Base-by-base conservation (phyloP, 257 asterid genomes). In the Nicotiana undulata region DNA sequence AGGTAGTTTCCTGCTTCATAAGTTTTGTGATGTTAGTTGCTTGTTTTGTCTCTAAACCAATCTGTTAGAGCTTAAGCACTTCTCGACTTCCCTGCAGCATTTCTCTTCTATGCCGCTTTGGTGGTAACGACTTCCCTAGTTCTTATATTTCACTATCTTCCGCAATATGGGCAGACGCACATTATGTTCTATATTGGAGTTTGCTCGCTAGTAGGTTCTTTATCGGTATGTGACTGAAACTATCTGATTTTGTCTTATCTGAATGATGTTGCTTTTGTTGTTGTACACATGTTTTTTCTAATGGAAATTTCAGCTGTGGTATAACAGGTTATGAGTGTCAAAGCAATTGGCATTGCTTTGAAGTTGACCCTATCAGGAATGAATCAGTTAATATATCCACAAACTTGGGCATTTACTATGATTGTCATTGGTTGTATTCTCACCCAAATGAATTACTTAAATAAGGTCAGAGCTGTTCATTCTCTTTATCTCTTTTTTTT, bases 301-400 rank as follows among this genome's bases (percentile, higher is more conserved):
- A 52, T 22, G 13, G 83, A 80, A 77, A 40, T 70, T 52, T 66
- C 76, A 28, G 29, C 80, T 56, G 76, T 49, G 59, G 26, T 49
- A 24, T 89, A 84, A 78, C 93, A 95, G 99, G 98, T 95, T 20
- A 95, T 93, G 99, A 95, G 99, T 81, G 98, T 95, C 63, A 92
- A 95, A 86, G 98, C 97, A 58, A 87, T 95, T 32, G 97, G 98
- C 83, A 93, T 93, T 87, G 99, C 98, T 80, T 63, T 95, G 92
- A 95, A 95, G 89, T 86, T 95, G 86, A 95, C 99, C 31, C 82
- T 95, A 31, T 90, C 96, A 34, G 99, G 97, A 88, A 92, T 82
- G 89, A 95, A 95, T 84, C 99, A 95, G 87, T 90, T 95, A 66
- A 81, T 84, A 55, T 95, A 93, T 86, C 99, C 99, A 10, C 97